Conservation (phyloP, 2,329 filamentous ascomycete species). For the Rutstroemia sydowiana region DNA sequence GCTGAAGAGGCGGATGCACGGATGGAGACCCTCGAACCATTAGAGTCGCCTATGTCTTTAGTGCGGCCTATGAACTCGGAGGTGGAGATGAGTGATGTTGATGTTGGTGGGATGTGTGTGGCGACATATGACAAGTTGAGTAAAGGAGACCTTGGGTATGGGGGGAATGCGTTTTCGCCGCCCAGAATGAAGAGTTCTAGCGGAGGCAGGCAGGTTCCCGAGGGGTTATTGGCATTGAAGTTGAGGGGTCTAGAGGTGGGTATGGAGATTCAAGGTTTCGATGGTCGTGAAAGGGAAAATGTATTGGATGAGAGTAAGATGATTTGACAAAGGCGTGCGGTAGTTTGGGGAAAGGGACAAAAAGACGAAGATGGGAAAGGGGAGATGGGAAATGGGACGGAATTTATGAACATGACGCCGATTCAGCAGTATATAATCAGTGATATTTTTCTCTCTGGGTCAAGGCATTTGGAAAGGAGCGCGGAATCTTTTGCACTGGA, state of each 20-base stretch:
- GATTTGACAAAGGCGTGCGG: too few relatives aligned
- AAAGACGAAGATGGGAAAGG: background rate
- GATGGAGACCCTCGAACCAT: background rate
- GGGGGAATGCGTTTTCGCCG: slow-evolving; percentile 44
- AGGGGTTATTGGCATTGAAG: slow-evolving; percentile 63
- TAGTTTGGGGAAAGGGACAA: background rate
- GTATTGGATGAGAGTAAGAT: background rate
- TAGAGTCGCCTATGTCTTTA: background rate
- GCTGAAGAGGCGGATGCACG: background rate
- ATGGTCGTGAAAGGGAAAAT: background rate
- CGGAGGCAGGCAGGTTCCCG: slow-evolving; percentile 34
- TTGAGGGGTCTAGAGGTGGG: slow-evolving; percentile 42
- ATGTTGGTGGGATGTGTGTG: slow-evolving; percentile 25
- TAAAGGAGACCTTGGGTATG: slow-evolving; percentile 57
- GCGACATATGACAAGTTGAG: slow-evolving; percentile 59
- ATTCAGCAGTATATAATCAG: too few relatives aligned
- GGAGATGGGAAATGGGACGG: background rate
- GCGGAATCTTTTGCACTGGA: too few relatives aligned
- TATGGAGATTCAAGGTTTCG: background rate
- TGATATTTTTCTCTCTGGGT: too few relatives aligned
- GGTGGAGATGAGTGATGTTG: background rate
- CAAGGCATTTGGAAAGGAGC: too few relatives aligned
- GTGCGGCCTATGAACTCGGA: background rate
- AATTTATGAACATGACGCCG: too few relatives aligned
- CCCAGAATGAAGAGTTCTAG: slow-evolving; percentile 18